Evolutionary conservation across 2,329 filamentous ascomycete genomes (phyloP).

Genomic region (Hypoxylon sp.): DNA sequence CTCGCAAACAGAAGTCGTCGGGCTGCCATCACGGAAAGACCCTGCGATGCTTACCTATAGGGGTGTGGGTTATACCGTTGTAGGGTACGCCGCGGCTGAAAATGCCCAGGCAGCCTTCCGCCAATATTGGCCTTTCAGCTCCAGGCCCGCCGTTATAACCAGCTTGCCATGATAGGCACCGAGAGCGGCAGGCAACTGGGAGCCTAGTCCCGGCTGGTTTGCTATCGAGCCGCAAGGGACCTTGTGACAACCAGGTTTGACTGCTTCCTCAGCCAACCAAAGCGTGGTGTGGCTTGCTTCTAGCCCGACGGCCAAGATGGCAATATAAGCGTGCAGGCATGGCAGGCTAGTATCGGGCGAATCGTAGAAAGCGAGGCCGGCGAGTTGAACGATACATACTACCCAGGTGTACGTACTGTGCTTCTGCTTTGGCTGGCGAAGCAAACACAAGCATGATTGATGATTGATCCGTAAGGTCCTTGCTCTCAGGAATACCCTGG

Average conservation of each 20-base stretch:
- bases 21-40: conserved; percentile 1
- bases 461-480: no score
- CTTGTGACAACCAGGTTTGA: conserved; percentile 1
- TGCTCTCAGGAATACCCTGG: not conserved
- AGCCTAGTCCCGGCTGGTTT: not conserved
- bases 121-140: conserved; percentile 20
- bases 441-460: not conserved
- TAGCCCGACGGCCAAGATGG: not conserved
- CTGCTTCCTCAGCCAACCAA: not conserved
- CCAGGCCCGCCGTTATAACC: not conserved
- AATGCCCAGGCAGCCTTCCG: not conserved
- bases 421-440: not conserved
- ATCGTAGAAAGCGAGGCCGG: no score
- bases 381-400: conserved; percentile 7
- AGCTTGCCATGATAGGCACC: not conserved
- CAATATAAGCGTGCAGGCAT: conserved; percentile 9
- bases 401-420: not conserved
- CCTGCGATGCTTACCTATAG: conserved; percentile 1
- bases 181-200: not conserved
- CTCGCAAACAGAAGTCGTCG: not conserved
- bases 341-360: conserved; percentile 8
- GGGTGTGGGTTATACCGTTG: conserved; percentile 2
- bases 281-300: not conserved
- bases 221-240: not conserved
- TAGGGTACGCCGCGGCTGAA: conserved; percentile 31